A percentile compares a stretch with the other conserved stretches of the same genome.
Evolutionary conservation across 768 basidiomycete genomes (phyloP).

Genomic region (Clitopilus passeckerianus): DNA sequence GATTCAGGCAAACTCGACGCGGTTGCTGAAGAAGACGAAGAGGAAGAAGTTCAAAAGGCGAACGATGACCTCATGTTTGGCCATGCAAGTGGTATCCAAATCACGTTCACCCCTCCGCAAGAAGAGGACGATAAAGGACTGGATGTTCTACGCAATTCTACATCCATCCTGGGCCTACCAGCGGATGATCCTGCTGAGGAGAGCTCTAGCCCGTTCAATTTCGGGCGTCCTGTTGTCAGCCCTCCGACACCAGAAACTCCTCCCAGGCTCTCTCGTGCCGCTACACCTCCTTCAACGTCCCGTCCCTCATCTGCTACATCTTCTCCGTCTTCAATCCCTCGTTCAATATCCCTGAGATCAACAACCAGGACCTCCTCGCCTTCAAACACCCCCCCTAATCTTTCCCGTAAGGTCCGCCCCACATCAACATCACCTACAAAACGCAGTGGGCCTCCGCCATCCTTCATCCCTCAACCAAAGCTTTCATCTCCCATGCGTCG

Average conservation of each 20-base stretch:
- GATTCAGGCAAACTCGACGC: constrained; percentile 28
- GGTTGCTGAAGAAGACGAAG: constrained; percentile 44
- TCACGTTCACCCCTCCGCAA: constrained; percentile 65
- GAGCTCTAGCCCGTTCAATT: constrained; percentile 27
- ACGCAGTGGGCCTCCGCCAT: constrained; percentile 39
- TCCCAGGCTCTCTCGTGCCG: neutral
- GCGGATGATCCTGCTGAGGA: constrained; percentile 11
- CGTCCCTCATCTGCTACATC: constrained; percentile 15
- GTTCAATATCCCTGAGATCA: constrained; percentile 15
- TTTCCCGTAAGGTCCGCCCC: neutral
- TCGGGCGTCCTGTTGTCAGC: constrained; percentile 21
- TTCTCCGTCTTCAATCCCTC: constrained; percentile 51
- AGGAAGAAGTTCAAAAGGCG: constrained; percentile 24
- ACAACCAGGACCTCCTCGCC: constrained; percentile 21
- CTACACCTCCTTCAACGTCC: constrained; percentile 21
- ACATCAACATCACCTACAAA: constrained; percentile 44
- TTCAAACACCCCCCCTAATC: constrained; percentile 19
- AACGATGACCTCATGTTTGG: constrained; percentile 49
- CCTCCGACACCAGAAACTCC: constrained; percentile 10
- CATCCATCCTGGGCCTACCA: constrained; percentile 23
- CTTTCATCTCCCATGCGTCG: constrained; percentile 34
- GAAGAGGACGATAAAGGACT: constrained; percentile 27
- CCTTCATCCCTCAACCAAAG: constrained; percentile 58
- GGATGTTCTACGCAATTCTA: constrained; percentile 25
- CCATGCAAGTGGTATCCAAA: constrained; percentile 67